phyloP scores from a whole-genome alignment of 2,329 filamentous ascomycete species.

The Fusarium brachygibbosum region DNA sequence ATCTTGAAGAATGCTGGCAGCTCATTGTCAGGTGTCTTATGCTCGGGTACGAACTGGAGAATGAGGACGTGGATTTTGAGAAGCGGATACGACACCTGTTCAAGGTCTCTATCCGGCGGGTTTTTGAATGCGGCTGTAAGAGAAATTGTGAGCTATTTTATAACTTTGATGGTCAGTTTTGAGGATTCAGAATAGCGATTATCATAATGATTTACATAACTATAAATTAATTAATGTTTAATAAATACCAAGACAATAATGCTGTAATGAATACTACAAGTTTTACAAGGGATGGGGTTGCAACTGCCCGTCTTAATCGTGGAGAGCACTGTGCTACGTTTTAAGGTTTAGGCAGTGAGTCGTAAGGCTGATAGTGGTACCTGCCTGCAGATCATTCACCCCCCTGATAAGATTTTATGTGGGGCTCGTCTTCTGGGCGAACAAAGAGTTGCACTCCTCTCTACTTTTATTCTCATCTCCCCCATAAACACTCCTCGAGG shows the following conservation, averaged over 20 bases:
- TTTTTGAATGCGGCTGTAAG: background rate
- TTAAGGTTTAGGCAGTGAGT: too few relatives aligned
- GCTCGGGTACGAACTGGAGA: conserved; percentile 1
- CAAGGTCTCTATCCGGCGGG: background rate
- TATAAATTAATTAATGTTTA: too few relatives aligned
- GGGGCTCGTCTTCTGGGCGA: background rate
- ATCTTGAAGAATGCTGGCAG: conserved; percentile 31
- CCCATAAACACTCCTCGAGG: background rate
- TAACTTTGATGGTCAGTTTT: background rate
- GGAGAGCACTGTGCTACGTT: too few relatives aligned
- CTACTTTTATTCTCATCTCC: background rate
- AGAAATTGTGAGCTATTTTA: fast-evolving
- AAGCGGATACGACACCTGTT: background rate
- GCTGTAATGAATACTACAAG: too few relatives aligned
- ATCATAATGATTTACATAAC: too few relatives aligned
- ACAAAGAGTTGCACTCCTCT: too few relatives aligned
- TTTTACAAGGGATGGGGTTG: too few relatives aligned
- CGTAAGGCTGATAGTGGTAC: too few relatives aligned
- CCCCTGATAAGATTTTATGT: background rate
- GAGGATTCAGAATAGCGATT: background rate
- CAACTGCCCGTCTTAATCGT: too few relatives aligned
- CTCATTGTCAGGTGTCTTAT: conserved; percentile 23
- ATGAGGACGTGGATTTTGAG: background rate
- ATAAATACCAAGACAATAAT: too few relatives aligned
- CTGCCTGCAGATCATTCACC: too few relatives aligned